A percentile compares a stretch with the other conserved stretches of the same genome.
Conservation (phyloP, 139 green algal genomes). For the Haematococcus lacustris region DNA sequence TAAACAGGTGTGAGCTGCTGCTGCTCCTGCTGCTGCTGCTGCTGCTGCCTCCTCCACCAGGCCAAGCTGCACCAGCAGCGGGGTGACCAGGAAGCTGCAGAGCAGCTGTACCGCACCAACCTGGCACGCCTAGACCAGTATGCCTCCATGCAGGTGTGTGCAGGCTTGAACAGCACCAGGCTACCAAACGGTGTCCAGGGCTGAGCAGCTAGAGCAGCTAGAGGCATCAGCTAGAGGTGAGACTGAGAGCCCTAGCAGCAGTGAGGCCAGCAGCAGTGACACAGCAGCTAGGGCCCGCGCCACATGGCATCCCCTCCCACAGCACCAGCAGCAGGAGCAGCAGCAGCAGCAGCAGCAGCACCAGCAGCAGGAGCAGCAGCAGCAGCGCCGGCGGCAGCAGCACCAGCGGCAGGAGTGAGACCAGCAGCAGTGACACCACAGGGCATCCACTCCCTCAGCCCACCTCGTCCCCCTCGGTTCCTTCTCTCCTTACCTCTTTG, state of each 20-base stretch:
- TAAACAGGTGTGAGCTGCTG: constrained; percentile 2
- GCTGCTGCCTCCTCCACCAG: constrained; percentile 12
- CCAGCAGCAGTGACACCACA: too few species aligned
- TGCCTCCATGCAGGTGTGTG: background rate
- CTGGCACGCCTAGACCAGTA: constrained; percentile 65
- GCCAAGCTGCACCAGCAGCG: constrained; percentile 64
- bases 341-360: background rate
- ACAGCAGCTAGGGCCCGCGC: background rate
- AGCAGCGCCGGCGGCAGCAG: too few species aligned
- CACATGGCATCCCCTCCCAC: background rate
- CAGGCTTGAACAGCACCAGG: too few species aligned
- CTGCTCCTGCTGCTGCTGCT: background rate
- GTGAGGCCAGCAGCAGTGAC: background rate
- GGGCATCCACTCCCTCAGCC: too few species aligned
- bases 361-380: too few species aligned
- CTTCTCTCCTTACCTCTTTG: too few species aligned
- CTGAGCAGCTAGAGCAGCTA: constrained; percentile 3
- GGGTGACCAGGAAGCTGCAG: constrained; percentile 49
- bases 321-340: background rate
- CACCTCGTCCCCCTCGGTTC: too few species aligned
- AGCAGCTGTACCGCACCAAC: constrained; percentile 70
- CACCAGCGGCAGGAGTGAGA: too few species aligned
- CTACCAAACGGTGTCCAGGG: background rate
- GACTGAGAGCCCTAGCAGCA: background rate
- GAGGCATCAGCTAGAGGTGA: background rate